These are phyloP conservation scores for Aspergillus pseudoviridinutans DNA, from an alignment of 2,329 filamentous ascomycete genomes.

Conservation along the genomic window DNA sequence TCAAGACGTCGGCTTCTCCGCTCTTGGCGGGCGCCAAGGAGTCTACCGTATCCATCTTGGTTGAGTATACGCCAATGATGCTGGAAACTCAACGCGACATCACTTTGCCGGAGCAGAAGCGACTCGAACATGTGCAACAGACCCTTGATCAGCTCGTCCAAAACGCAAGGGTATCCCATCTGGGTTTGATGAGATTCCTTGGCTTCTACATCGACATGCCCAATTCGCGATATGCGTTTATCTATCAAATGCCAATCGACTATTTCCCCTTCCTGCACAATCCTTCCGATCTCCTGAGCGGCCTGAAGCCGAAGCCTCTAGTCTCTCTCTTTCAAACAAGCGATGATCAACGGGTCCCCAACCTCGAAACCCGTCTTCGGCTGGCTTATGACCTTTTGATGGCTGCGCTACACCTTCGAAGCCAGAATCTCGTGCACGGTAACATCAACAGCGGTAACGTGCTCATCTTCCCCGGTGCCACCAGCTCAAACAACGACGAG, in stretches of 20 bases:
- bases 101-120: slow-evolving; percentile 23
- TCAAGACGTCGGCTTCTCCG: slow-evolving; percentile 37
- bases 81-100: slow-evolving; percentile 30
- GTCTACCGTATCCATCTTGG: slow-evolving; percentile 36
- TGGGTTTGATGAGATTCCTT: slow-evolving; percentile 42
- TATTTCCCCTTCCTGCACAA: slow-evolving; percentile 43
- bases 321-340: slow-evolving; percentile 41
- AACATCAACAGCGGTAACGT: slow-evolving; percentile 64
- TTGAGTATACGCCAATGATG: slow-evolving; percentile 42
- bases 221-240: slow-evolving; percentile 55
- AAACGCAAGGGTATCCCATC: slow-evolving; percentile 39
- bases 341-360: slow-evolving; percentile 46
- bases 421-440: slow-evolving; percentile 55
- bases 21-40: slow-evolving; percentile 30
- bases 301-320: slow-evolving; percentile 38
- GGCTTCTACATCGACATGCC: slow-evolving; percentile 56
- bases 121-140: slow-evolving; percentile 35
- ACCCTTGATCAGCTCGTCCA: slow-evolving; percentile 40
- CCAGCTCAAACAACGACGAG: slow-evolving; percentile 31
- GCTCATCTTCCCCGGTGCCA: slow-evolving; percentile 49
- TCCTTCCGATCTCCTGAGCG: slow-evolving; percentile 34
- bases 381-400: slow-evolving; percentile 57
- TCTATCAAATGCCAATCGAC: slow-evolving; percentile 56
- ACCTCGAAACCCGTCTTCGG: slow-evolving; percentile 59
- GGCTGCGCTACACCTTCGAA: slow-evolving; percentile 55